phyloP scores from a whole-genome alignment of 139 green algal genomes.

The Zygnema cylindricum region DNA sequence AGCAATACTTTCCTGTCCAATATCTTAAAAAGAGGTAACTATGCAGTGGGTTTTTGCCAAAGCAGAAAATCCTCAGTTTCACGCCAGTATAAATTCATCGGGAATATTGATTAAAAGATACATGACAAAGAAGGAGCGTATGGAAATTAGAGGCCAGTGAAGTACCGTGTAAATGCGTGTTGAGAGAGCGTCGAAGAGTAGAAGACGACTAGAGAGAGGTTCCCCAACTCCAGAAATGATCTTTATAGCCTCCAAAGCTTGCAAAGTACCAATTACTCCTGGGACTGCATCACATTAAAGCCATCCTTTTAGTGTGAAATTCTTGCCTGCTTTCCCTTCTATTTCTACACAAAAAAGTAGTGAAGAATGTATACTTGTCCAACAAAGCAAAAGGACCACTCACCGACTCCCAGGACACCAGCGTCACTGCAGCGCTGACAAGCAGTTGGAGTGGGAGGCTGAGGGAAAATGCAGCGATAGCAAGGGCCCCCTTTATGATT shows the following conservation, averaged over 20 bases:
- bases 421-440: slow-evolving; percentile 88
- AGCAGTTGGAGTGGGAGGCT: slow-evolving; percentile 74
- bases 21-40: neutral
- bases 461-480: slow-evolving; percentile 92
- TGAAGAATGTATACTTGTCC: no score
- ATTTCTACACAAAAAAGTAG: no score
- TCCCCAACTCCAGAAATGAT: slow-evolving; percentile 55
- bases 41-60: neutral
- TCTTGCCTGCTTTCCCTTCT: no score
- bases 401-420: slow-evolving; percentile 82
- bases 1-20: no score
- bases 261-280: slow-evolving; percentile 89
- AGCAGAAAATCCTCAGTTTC: neutral
- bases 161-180: slow-evolving; percentile 17
- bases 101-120: neutral
- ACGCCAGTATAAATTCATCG: neutral
- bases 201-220: slow-evolving; percentile 23
- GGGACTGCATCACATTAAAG: slow-evolving; percentile 55
- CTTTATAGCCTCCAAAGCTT: slow-evolving; percentile 95
- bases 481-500: slow-evolving; percentile 66
- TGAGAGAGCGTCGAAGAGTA: slow-evolving; percentile 52
- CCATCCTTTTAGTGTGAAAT: no score
- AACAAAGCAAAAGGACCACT: neutral
- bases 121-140: neutral
- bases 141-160: neutral